Percentiles rank a stretch among this genome's conserved stretches.
These are phyloP conservation scores for Adansonia gregorii DNA, from an alignment of 441 rosid species.

Conservation along the genomic window DNA sequence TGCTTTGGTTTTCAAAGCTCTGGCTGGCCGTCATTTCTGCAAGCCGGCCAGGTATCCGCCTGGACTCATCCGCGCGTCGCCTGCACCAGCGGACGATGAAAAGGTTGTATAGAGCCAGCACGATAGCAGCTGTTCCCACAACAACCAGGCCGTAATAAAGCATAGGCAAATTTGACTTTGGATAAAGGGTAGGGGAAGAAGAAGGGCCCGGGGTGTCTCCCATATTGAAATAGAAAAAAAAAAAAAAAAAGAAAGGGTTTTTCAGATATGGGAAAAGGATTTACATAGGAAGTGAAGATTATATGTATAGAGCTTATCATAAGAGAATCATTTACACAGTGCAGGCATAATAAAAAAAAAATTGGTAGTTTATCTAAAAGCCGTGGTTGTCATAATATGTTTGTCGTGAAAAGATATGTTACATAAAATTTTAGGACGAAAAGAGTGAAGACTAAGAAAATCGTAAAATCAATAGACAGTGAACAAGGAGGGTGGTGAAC, in stretches of 20 bases:
- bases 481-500: constrained; percentile 8
- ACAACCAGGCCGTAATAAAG: constrained; percentile 52
- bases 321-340: neutral
- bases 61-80: neutral
- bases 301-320: neutral
- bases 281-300: neutral
- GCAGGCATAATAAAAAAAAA: neutral
- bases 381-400: constrained; percentile 27
- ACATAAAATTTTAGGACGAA: neutral
- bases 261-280: neutral
- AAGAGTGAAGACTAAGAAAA: constrained; percentile 24
- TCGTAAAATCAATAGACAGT: constrained; percentile 24
- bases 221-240: constrained; percentile 21
- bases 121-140: constrained; percentile 45
- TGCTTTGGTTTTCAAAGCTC: constrained; percentile 27
- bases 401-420: neutral
- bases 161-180: constrained; percentile 43
- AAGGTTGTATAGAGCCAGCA: constrained; percentile 44
- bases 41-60: constrained; percentile 21
- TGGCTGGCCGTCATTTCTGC: constrained; percentile 29
- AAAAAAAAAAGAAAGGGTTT: neutral
- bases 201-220: constrained; percentile 22
- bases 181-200: neutral
- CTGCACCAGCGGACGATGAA: constrained; percentile 50
- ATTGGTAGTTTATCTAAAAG: constrained; percentile 30